Evolutionary conservation across 331 rosid genomes (phyloP), one percentile per base, ranked within the genome.

Genomic region (Telfairia occidentalis): DNA sequence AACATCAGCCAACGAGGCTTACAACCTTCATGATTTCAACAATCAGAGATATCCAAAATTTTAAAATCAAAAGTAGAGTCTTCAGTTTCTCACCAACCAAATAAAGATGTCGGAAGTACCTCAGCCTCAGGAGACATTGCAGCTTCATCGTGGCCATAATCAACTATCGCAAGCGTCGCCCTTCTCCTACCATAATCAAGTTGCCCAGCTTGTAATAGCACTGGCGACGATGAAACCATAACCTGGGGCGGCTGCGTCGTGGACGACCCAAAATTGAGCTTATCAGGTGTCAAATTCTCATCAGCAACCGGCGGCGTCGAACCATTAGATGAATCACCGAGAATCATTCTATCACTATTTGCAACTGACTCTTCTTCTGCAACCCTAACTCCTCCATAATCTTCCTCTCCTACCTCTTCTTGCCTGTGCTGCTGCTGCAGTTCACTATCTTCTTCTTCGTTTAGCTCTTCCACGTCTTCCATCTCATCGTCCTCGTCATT

Each of bases 51-150:
- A 8, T 4, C 42, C n/a, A 60, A 1, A 32, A 70, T 7, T 30
- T 37, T 3, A 18, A 35, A 63, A 35, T 42, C 2, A 32, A 12
- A 79, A 37, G 19, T 4, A 73, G 49, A 38, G 52, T 42, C 55
- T 13, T 69, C 45, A 21, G 55, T 59, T 29, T 30, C 67, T 59
- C 72, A 64, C 50, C 49, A 64, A 64, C 15, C n/a, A 37, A 37
- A 24, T 21, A 64, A 28, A 65, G 50, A 65, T 63, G 71, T 34
- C 24, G 72, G 10, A 65, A 65, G 49, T 75, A 92, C 96, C 98
- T 90, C 97, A 23, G 92, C 85, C 73, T 90, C 98, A 34, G 98
- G 98, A 54, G 96, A 92, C 96, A 92, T 89, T 19, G 98, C 94
- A 26, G 81, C 90, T 85, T 92, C 98, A 77, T 92, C 98, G 18